Conservation (phyloP, 768 basidiomycete species). For the Steccherinum ochraceum region DNA sequence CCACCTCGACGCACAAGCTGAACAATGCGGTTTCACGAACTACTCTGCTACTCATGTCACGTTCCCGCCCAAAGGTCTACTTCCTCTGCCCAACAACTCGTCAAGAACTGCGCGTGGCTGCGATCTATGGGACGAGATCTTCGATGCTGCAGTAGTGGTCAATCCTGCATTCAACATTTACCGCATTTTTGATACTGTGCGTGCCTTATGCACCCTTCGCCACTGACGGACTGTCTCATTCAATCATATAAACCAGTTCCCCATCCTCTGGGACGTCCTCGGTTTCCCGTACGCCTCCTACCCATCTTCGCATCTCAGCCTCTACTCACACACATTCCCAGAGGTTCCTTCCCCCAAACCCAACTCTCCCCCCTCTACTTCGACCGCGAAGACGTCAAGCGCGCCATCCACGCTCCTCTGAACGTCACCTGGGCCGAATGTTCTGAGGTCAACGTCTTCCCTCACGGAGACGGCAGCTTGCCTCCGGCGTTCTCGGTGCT, state of each 20-base stretch:
- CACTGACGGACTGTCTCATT: not conserved
- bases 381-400: conserved; percentile 60
- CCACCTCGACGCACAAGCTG: conserved; percentile 47
- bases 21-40: conserved; percentile 53
- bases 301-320: not conserved
- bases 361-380: conserved; percentile 65
- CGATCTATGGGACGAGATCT: conserved; percentile 63
- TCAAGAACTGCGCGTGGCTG: conserved; percentile 43
- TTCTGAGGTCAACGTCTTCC: conserved; percentile 53
- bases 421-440: conserved; percentile 61
- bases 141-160: conserved; percentile 50
- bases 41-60: conserved; percentile 59
- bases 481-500: conserved; percentile 61
- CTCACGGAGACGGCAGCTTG: conserved; percentile 35
- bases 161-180: conserved; percentile 79
- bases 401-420: conserved; percentile 63
- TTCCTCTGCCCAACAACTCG: conserved; percentile 64
- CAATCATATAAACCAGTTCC: conserved; percentile 31
- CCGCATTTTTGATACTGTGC: conserved; percentile 63
- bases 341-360: conserved; percentile 45
- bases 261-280: conserved; percentile 72
- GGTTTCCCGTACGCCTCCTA: conserved; percentile 59
- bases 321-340: conserved; percentile 25
- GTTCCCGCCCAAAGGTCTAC: conserved; percentile 56
- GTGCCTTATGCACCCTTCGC: conserved; percentile 6